Percentiles rank a stretch among this genome's conserved stretches.
Evolutionary conservation across 192 early-diverging fungal genomes (phyloP).

Genomic region (Backusella morwellensis): DNA sequence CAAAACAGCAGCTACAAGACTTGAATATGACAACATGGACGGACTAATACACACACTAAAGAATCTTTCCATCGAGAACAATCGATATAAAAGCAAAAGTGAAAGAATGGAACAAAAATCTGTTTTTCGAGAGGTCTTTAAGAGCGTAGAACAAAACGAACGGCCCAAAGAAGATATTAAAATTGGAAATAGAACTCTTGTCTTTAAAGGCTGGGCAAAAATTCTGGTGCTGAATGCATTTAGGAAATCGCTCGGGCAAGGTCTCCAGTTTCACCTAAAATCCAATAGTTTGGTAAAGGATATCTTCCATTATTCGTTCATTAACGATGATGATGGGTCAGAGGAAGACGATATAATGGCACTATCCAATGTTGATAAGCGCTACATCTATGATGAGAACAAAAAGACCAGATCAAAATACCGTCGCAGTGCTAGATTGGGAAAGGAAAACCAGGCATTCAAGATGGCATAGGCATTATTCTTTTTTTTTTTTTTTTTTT

Average conservation of each 20-base stretch:
- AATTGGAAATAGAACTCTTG: conserved; percentile 43
- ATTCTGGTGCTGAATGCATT: conserved; percentile 17
- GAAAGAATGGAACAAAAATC: conserved; percentile 56
- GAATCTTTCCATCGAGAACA: conserved; percentile 55
- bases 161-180: conserved; percentile 52
- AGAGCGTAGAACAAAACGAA: conserved; percentile 54
- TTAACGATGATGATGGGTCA: not conserved
- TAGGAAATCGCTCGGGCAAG: conserved; percentile 19
- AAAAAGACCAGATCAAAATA: conserved; percentile 10
- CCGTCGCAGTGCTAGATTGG: not conserved
- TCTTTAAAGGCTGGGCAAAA: conserved; percentile 56
- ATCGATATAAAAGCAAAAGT: conserved; percentile 52
- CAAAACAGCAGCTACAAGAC: not conserved
- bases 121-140: conserved; percentile 64
- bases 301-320: conserved; percentile 11
- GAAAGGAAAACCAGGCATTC: not conserved
- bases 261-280: conserved; percentile 24
- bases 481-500: too few relatives aligned
- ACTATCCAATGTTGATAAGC: conserved; percentile 12
- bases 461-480: not conserved
- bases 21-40: conserved; percentile 56
- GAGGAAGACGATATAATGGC: not conserved
- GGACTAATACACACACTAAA: conserved; percentile 56
- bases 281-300: conserved; percentile 6
- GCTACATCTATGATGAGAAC: conserved; percentile 5